Conservation (phyloP, 805 yeast species). For the Lipomyces kockii region DNA sequence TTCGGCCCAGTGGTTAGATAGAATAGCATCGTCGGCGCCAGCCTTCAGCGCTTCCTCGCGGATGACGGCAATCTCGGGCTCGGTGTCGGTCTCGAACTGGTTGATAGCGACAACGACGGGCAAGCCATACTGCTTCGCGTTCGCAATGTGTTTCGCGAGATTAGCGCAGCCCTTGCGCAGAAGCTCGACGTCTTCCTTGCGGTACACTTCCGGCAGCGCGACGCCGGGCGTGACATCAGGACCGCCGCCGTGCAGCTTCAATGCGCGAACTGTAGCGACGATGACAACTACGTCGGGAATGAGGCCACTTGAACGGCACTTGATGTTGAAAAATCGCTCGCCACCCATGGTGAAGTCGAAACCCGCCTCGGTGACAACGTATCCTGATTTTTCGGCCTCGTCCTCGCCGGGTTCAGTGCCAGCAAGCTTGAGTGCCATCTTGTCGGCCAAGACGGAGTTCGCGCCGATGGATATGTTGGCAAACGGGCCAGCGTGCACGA, state of each 20-base stretch:
- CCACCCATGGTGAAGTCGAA: conserved; percentile 99
- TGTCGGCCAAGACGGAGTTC: conserved; percentile 90
- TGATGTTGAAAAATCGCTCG: conserved; percentile 93
- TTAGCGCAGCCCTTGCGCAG: conserved; percentile 82
- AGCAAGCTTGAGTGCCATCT: conserved; percentile 87
- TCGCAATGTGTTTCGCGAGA: conserved; percentile 85
- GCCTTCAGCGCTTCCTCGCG: conserved; percentile 80
- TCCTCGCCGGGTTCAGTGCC: conserved; percentile 60
- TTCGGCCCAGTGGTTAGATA: conserved; percentile 91
- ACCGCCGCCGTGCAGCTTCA: conserved; percentile 96
- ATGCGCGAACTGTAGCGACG: conserved; percentile 96
- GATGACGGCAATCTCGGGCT: conserved; percentile 77
- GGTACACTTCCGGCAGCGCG: conserved; percentile 79
- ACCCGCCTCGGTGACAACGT: conserved; percentile 96
- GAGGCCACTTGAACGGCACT: conserved; percentile 89
- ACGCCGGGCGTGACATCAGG: conserved; percentile 95
- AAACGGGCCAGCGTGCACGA: conserved; percentile 97
- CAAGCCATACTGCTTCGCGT: conserved; percentile 80
- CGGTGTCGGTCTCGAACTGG: conserved; percentile 80
- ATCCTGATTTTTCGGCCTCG: conserved; percentile 57
- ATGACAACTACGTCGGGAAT: conserved; percentile 88
- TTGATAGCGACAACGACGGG: conserved; percentile 96
- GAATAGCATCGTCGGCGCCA: conserved; percentile 92
- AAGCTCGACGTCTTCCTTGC: conserved; percentile 77
- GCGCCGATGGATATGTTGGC: conserved; percentile 98